Conservation (phyloP, 805 yeast species). For the Candida loeiensis region DNA sequence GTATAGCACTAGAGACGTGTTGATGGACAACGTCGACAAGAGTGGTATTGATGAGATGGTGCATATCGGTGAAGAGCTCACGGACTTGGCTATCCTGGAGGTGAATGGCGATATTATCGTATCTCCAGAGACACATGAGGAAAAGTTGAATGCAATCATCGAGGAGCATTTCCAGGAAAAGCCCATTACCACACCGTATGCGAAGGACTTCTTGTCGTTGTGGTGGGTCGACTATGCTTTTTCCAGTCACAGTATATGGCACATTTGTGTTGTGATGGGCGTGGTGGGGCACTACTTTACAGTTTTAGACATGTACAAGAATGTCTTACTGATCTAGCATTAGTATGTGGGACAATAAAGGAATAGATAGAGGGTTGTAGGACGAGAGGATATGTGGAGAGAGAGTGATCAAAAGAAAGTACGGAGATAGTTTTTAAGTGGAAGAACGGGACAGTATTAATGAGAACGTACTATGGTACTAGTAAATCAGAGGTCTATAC, state of each 20-base stretch:
- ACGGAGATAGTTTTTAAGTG: too few relatives aligned
- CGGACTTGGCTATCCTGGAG: slow-evolving; percentile 10
- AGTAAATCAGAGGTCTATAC: too few relatives aligned
- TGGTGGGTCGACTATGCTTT: slow-evolving; percentile 84
- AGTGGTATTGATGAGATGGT: slow-evolving; percentile 39
- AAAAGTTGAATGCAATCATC: slow-evolving; percentile 27
- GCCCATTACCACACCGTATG: slow-evolving; percentile 33
- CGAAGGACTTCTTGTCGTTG: slow-evolving; percentile 46
- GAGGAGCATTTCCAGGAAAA: slow-evolving; percentile 35
- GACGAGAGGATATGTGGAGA: too few relatives aligned
- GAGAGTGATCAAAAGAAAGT: too few relatives aligned
- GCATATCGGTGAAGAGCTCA: slow-evolving; percentile 28
- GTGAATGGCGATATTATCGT: slow-evolving; percentile 4
- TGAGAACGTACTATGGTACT: too few relatives aligned
- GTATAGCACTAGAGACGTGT: slow-evolving; percentile 27
- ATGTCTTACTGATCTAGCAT: neutral
- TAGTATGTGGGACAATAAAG: too few relatives aligned
- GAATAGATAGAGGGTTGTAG: too few relatives aligned
- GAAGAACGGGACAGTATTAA: too few relatives aligned
- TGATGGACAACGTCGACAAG: slow-evolving; percentile 32
- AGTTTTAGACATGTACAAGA: slow-evolving; percentile 58
- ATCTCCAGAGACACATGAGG: slow-evolving; percentile 15
- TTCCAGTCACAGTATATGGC: slow-evolving; percentile 92
- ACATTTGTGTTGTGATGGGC: slow-evolving; percentile 83
- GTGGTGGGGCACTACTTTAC: slow-evolving; percentile 86